phyloP scores from a whole-genome alignment of 2,329 filamentous ascomycete species.

The Ophiobolus disseminans region DNA sequence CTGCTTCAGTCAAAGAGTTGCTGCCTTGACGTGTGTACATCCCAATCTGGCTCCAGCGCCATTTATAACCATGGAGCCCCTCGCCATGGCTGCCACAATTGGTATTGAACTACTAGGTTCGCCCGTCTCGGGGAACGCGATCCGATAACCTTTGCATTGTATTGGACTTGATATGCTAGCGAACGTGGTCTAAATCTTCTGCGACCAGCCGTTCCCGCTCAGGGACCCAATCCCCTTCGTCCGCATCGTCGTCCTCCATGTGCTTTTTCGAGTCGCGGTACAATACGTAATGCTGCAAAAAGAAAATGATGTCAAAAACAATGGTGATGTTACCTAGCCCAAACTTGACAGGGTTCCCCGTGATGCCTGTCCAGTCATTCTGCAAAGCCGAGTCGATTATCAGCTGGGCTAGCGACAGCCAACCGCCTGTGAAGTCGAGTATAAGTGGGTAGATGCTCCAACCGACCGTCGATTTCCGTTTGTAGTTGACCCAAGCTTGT shows the following conservation, averaged over 20 bases:
- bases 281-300: constrained; percentile 85
- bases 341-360: constrained; percentile 91
- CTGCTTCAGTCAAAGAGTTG: not conserved
- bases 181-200: constrained; percentile 8
- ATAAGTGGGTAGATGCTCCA: constrained; percentile 89
- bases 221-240: constrained; percentile 28
- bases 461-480: constrained; percentile 81
- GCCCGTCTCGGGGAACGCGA: not conserved
- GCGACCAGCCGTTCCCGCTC: constrained; percentile 34
- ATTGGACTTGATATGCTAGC: not conserved
- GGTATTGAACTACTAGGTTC: not conserved
- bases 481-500: constrained; percentile 72
- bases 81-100: not conserved
- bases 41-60: not conserved
- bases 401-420: constrained; percentile 82
- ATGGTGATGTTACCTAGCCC: constrained; percentile 85
- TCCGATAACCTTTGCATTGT: not conserved
- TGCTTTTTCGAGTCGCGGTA: constrained; percentile 59
- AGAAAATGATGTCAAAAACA: constrained; percentile 84
- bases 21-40: not conserved
- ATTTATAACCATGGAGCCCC: not conserved
- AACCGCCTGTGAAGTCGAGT: constrained; percentile 80
- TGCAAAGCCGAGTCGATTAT: constrained; percentile 84
- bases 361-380: constrained; percentile 87
- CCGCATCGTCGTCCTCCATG: constrained; percentile 36